Evolutionary conservation across 805 yeast species (phyloP).

Genomic region (Kregervanrija fluxuum): DNA sequence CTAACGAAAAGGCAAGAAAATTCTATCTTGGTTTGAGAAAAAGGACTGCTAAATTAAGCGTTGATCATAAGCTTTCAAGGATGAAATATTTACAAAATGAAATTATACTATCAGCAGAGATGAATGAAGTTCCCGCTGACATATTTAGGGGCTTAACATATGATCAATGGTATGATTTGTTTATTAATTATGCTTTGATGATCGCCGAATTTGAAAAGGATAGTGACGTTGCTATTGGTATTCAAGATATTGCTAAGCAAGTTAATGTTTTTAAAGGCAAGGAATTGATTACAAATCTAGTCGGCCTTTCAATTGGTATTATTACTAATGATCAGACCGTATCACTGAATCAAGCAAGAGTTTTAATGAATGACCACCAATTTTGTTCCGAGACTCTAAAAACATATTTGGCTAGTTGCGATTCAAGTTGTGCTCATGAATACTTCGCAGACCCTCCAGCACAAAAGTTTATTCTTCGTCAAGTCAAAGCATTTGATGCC

Average conservation of each 20-base stretch:
- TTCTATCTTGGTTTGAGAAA: conserved; percentile 66
- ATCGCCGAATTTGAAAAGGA: conserved; percentile 50
- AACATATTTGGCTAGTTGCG: conserved; percentile 51
- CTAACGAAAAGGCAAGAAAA: conserved; percentile 61
- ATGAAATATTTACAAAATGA: conserved; percentile 60
- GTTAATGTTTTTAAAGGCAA: conserved; percentile 70
- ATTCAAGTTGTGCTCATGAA: conserved; percentile 17
- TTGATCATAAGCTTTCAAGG: conserved; percentile 69
- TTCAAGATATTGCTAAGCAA: conserved; percentile 66
- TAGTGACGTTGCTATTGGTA: conserved; percentile 56
- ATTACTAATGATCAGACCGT: conserved; percentile 41
- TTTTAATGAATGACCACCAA: conserved; percentile 59
- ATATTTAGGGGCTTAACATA: conserved; percentile 71
- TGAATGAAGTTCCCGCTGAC: conserved; percentile 35
- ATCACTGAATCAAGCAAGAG: conserved; percentile 53
- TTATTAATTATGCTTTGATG: conserved; percentile 70
- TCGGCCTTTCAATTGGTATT: conserved; percentile 53
- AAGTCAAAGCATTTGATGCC: conserved; percentile 82
- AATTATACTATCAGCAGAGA: conserved; percentile 28
- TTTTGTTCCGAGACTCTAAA: conserved; percentile 65
- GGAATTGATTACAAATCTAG: conserved; percentile 53
- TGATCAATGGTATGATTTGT: conserved; percentile 78
- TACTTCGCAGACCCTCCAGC: conserved; percentile 67
- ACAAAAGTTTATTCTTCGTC: conserved; percentile 86
- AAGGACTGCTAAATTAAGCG: conserved; percentile 50